A percentile compares a stretch with the other conserved stretches of the same genome.
phyloP scores from a whole-genome alignment of 441 rosid genomes.

The Gossypium davidsonii region DNA sequence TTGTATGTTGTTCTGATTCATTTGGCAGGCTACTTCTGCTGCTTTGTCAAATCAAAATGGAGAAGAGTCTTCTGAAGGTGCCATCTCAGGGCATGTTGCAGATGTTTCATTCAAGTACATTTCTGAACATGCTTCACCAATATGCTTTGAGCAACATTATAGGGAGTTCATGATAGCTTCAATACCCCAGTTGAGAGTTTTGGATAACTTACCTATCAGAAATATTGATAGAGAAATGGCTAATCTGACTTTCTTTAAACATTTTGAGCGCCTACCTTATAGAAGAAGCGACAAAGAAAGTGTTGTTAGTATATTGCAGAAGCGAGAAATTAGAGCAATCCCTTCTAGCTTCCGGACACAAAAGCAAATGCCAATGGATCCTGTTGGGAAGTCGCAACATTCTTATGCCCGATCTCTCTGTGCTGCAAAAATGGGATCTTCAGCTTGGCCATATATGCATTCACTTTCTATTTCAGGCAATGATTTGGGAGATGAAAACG shows the following conservation, averaged over 20 bases:
- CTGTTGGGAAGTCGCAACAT: constrained; percentile 42
- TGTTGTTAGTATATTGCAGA: constrained; percentile 55
- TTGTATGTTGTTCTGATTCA: constrained; percentile 13
- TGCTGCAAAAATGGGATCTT: constrained; percentile 83
- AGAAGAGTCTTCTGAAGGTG: constrained; percentile 33
- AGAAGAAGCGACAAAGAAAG: constrained; percentile 61
- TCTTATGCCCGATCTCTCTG: constrained; percentile 64
- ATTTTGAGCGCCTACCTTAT: constrained; percentile 78
- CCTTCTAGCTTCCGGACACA: constrained; percentile 18
- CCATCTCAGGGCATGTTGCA: constrained; percentile 26
- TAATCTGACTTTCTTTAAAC: constrained; percentile 37
- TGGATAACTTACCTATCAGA: constrained; percentile 69
- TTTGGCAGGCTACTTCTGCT: constrained; percentile 43
- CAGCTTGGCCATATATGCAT: constrained; percentile 70
- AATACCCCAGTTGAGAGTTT: constrained; percentile 57
- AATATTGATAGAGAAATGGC: constrained; percentile 70
- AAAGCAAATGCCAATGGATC: constrained; percentile 25
- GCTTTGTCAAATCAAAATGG: constrained; percentile 25
- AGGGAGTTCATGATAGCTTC: constrained; percentile 81
- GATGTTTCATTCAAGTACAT: constrained; percentile 51
- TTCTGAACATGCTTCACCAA: constrained; percentile 66
- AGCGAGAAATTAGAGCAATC: constrained; percentile 63
- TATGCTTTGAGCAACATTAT: constrained; percentile 83
- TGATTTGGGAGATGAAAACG: constrained; percentile 32
- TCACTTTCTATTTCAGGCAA: constrained; percentile 46